Base-by-base conservation (phyloP, 2,329 filamentous ascomycete genomes). In the Helicocarpus griseus region DNA sequence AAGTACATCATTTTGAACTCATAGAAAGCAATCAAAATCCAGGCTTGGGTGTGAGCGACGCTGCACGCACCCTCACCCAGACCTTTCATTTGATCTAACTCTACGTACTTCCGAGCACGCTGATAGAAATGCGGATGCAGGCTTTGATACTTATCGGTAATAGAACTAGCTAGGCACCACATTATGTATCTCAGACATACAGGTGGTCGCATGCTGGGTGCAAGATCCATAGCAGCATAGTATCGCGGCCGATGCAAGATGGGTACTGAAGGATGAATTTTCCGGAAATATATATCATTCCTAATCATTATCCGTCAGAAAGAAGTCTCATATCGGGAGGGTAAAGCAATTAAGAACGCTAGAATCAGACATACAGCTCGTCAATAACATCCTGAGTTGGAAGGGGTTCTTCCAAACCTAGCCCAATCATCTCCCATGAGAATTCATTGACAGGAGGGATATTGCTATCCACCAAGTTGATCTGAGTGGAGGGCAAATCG, bases 1-100 rank as follows among this genome's bases (percentile, higher is more conserved):
- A 97, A 97, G 67, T 89, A 94, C 87, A 97, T 95, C 78, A 87
- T 86, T 71, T 91, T 95, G 75, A 96, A 97, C 67, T 98, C 93
- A 61, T 95, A 96, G 0, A 80, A 82, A 5, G 83, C 81, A 45
- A 94, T 76, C 19, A 97, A 73, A 24, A 83, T 75, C 77, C 94
- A 94, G 1, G 87, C 82, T 66, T 98, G 93, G 48, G 85, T 87
- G 67, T 95, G 88, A 14, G 85, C 84, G 28, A 96, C 76, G 1
- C 86, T 91, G 58, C 96, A 86, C 65, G 94, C 86, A 58, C 83
- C 79, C 67, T 97, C 91, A 49, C 93, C 93, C 58, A 91, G 89
- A 3, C 91, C 90, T 65, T 87, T 93, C 75, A 96, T 83, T 67
- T 94, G 89, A 64, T 96, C 90, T 54, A 81, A 75, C 65, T 97